Evolutionary conservation across 306 rosid species (phyloP), one percentile per base, ranked within the genome.

Genomic region (Benincasa hispida): DNA sequence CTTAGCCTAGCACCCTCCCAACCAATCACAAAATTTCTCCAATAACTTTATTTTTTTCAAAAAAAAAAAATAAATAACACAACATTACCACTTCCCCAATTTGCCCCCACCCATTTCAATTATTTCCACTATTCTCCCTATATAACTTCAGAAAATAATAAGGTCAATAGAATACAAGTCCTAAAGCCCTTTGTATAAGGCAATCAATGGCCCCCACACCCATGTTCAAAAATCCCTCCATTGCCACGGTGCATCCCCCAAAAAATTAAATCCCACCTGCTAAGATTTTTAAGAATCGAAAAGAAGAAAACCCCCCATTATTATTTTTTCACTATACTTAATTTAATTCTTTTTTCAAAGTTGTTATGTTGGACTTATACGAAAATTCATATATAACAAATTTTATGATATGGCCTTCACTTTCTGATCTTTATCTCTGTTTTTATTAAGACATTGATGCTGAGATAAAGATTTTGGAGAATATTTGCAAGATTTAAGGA

Each of bases 401-500:
- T 39, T 67, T 67, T 39, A 41, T 67, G 72, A 62, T 62, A 32
- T 15, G 24, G 22, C 5, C 45, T 62, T 32, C 24, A 3, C 3
- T 62, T 8, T 30, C 25, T 62, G 48, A 67, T 69, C 45, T 65
- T 65, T 61, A 30, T 54, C 19, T 77, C 81, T 81, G 83, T 86
- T 87, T 79, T 48, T 77, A 74, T 35, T 55, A 1, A 56, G 85
- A 84, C 85, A 84, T 83, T 82, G 82, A 51, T 77, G 83, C 30
- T 59, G 69, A 41, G 42, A 54, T 57, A 72, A 82, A 80, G 89
- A 83, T 84, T 51, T 70, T 54, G 54, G 70, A 27, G 92, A 87
- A 90, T 84, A 84, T 87, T 74, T 78, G 85, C 81, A 72, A 50
- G 83, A 82, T 80, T 78, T 83, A 28, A 12, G n/a, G 32, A 75